Conservation (phyloP, 2,329 filamentous ascomycete genomes). For the Massarina eburnea region DNA sequence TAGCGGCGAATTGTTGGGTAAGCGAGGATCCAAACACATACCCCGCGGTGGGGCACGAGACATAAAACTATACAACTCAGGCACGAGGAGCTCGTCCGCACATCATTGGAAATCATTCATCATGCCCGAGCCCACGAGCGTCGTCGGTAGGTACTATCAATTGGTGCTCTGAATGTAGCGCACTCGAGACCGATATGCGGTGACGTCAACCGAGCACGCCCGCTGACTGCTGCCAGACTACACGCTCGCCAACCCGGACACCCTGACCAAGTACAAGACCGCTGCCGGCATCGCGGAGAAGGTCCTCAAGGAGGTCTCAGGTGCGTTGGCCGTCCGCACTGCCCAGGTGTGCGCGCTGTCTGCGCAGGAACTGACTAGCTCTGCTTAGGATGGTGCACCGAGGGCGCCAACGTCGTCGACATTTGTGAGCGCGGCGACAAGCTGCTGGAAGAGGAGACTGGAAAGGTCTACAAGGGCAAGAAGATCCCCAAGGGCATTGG, state of each 20-base stretch:
- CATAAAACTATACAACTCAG: slow-evolving; percentile 32
- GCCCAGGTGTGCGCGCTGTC: not conserved
- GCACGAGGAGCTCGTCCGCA: slow-evolving; percentile 18
- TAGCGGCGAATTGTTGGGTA: slow-evolving; percentile 32
- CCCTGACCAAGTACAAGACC: slow-evolving; percentile 98
- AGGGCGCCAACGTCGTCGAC: slow-evolving; percentile 88
- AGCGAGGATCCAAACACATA: slow-evolving; percentile 24
- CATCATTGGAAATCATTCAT: slow-evolving; percentile 24
- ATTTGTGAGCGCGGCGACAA: slow-evolving; percentile 96
- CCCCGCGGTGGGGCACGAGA: slow-evolving; percentile 35
- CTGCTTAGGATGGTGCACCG: slow-evolving; percentile 67
- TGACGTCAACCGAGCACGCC: slow-evolving; percentile 18
- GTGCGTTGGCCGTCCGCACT: slow-evolving; percentile 40
- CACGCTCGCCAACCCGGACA: slow-evolving; percentile 87
- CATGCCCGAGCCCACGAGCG: slow-evolving; percentile 38
- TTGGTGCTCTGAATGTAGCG: not conserved
- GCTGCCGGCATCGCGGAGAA: slow-evolving; percentile 94
- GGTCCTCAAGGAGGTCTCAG: slow-evolving; percentile 81
- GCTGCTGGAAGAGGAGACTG: slow-evolving; percentile 87
- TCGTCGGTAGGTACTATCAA: slow-evolving; percentile 28
- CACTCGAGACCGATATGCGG: not conserved
- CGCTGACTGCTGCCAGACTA: slow-evolving; percentile 64
- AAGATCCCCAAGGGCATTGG: slow-evolving; percentile 93
- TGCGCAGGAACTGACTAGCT: slow-evolving; percentile 25
- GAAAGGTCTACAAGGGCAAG: slow-evolving; percentile 98